A percentile compares a stretch with the other conserved stretches of the same genome.
Evolutionary conservation across 179 eudicot species (phyloP).

Genomic region (Drosera spatulata): DNA sequence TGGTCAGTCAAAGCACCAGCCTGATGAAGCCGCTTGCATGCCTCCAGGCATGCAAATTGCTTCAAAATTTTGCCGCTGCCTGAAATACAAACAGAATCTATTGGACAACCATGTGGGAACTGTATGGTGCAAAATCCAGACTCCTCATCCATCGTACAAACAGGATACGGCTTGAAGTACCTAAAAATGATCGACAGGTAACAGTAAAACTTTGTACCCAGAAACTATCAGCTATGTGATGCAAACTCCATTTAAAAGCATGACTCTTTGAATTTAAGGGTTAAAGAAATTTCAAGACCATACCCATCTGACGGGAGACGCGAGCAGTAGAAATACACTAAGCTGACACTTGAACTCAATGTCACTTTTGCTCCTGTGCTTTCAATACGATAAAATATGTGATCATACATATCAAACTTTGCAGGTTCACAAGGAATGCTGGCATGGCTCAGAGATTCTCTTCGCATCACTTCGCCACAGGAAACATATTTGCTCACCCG

Average conservation of each 20-base stretch:
- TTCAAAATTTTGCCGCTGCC: slow-evolving; percentile 49
- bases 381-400: slow-evolving; percentile 51
- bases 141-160: slow-evolving; percentile 34
- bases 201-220: background rate
- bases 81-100: slow-evolving; percentile 33
- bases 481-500: slow-evolving; percentile 41
- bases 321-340: slow-evolving; percentile 80
- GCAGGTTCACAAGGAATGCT: slow-evolving; percentile 65
- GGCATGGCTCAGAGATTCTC: slow-evolving; percentile 59
- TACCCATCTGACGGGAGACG: slow-evolving; percentile 90
- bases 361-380: slow-evolving; percentile 78
- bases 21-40: slow-evolving; percentile 70
- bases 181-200: slow-evolving; percentile 22
- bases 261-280: background rate
- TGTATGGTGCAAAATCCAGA: slow-evolving; percentile 38
- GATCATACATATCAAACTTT: slow-evolving; percentile 25
- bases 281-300: slow-evolving; percentile 11
- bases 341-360: slow-evolving; percentile 54
- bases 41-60: slow-evolving; percentile 81
- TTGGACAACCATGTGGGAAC: slow-evolving; percentile 68
- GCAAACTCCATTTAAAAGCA: background rate
- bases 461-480: slow-evolving; percentile 66
- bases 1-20: slow-evolving; percentile 71
- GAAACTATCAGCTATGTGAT: background rate
- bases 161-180: slow-evolving; percentile 74